Base-by-base conservation (phyloP, 495 filamentous ascomycete species). In the Lepidopterella palustris region DNA sequence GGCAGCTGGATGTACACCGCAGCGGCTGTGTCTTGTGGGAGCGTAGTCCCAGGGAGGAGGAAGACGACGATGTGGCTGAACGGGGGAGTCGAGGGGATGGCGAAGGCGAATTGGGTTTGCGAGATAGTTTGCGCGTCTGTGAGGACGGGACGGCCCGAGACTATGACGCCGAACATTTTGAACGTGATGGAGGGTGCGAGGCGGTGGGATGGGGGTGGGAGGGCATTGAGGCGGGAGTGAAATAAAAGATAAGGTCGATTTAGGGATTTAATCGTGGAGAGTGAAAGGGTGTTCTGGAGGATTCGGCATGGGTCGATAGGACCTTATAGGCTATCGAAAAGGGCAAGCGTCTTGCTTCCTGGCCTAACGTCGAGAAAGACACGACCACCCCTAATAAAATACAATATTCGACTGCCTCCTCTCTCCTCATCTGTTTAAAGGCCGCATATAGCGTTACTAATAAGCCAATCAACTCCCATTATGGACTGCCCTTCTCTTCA, bases 11-110 rank as follows among this genome's bases (percentile, higher is more conserved):
- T 77, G 75, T 96, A 97, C 58, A 98, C 90, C 20, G 89, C 89
- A 6, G 92, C 93, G 2, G 88, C 90, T 45, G 88, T 88, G 64
- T 82, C 82, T 3, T 78, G 78, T 0, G 92, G 91, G 0, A 98
- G 80, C 27, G 78, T 71, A 6, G 83, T 79, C 50, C 87, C 88
- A 1, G 93, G 93, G 5, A 96, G 84, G 39, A 97, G 76, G 78
- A 99, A 97, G 62, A 96, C 83, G 61, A 89, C 87, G 55, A 99
- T 75, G 63, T 97, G 90, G 45, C 78, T 80, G 78, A 95, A 90
- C 24, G 75, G 49, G 0, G 84, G 79, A n/a, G 62, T 62, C 5
- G 78, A 64, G 0, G 84, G 77, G 67, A 88, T 77, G 27, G 75
- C 73, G 74, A 88, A 87, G 49, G 84, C 80, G 71, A 83, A 87